A percentile compares a stretch with the other conserved stretches of the same genome.
Conservation (phyloP, 2,329 filamentous ascomycete species). For the Epichloe festucae region DNA sequence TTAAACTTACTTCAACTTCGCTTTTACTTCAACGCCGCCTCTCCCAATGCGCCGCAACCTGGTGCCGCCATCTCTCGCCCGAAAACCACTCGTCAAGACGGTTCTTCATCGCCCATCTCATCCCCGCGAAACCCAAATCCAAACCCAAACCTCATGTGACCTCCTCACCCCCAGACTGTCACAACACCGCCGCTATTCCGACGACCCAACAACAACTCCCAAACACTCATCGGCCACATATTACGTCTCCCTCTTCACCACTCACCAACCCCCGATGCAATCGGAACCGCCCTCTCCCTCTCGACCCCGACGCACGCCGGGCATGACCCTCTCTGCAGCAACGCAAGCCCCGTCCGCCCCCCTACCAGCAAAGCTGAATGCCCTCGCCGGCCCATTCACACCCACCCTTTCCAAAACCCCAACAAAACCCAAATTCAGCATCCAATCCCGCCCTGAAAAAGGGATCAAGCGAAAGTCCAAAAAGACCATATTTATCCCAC, state of each 20-base stretch:
- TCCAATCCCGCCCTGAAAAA: neutral
- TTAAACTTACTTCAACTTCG: no score
- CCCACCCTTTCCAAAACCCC: neutral
- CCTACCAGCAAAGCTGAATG: neutral
- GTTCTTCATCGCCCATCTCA: no score
- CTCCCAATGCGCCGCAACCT: neutral
- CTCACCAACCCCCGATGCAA: no score
- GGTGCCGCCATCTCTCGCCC: neutral
- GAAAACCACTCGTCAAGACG: neutral
- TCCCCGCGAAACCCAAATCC: neutral
- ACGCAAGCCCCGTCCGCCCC: neutral
- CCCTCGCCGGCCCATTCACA: neutral
- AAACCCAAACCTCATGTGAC: neutral
- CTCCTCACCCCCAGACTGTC: neutral
- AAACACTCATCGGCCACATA: neutral
- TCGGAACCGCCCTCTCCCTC: no score
- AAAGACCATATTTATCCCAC: no score
- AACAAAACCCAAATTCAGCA: neutral
- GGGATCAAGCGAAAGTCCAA: constrained; percentile 1
- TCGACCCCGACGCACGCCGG: neutral
- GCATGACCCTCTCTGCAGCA: neutral
- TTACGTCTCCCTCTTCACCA: neutral
- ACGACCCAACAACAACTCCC: neutral
- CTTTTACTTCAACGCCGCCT: no score
- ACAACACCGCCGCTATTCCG: neutral